Evolutionary conservation across 169 alveolate genomes (phyloP).

Genomic region (Hepatocystis sp.): DNA sequence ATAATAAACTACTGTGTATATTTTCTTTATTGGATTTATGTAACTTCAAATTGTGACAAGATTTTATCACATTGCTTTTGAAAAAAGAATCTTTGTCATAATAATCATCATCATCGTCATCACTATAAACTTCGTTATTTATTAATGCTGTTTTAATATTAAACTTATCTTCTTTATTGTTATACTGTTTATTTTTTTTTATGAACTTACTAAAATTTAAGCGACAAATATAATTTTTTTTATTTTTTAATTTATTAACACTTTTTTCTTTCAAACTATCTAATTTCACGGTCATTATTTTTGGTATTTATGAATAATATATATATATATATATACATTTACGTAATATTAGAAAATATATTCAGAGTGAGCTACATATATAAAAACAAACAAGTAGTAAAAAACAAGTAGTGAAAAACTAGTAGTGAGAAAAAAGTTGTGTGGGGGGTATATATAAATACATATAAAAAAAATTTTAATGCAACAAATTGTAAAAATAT

Average conservation of each 20-base stretch:
- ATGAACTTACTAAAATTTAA: conserved; percentile 46
- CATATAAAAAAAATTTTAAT: too few species aligned
- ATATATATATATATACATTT: conserved; percentile 11
- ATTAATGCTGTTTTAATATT: conserved; percentile 80
- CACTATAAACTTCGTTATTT: conserved; percentile 77
- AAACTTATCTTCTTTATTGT: conserved; percentile 73
- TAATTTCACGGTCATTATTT: conserved; percentile 66
- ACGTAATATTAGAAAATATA: conserved; percentile 13
- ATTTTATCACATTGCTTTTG: conserved; percentile 46
- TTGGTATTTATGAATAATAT: too few species aligned
- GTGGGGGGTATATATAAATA: too few species aligned
- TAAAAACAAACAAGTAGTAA: too few species aligned
- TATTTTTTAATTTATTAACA: conserved; percentile 30
- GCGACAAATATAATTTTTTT: conserved; percentile 65
- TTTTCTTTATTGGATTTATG: conserved; percentile 13
- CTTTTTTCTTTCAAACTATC: conserved; percentile 29
- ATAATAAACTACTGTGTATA: conserved; percentile 12
- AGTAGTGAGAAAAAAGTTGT: too few species aligned
- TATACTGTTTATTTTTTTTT: conserved; percentile 27
- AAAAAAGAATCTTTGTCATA: too few species aligned
- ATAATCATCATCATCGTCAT: conserved; percentile 72
- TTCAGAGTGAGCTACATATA: too few species aligned
- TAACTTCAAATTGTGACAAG: conserved; percentile 34
- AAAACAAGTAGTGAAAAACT: too few species aligned
- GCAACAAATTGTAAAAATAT: too few species aligned